Base-by-base conservation (phyloP, 2,329 filamentous ascomycete species). In the Cordyceps cicadae region DNA sequence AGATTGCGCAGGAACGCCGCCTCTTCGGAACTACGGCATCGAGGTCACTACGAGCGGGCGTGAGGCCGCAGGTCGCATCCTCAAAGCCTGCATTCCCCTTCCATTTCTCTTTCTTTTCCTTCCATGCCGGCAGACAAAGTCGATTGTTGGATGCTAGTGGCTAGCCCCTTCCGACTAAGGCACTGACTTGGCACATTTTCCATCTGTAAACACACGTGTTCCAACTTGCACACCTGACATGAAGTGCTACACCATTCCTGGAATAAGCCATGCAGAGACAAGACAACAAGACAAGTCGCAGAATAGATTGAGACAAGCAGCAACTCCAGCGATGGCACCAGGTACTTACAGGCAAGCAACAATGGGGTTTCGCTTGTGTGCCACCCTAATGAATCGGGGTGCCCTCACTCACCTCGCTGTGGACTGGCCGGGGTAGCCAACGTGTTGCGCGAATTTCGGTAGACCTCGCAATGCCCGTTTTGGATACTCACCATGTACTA, bases 21-120 rank as follows among this genome's bases (percentile, higher is more conserved):
- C 49, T 39, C 4, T n/a, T 59, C 56, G 56, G 56, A 59, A 59
- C 56, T 32, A 15, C 56, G 56, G 56, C 56, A 59, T 53, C 49
- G 56, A 59, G 46, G 39, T 45, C 17, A 34, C 49, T 37, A 43
- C 56, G 9, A 9, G 39, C 15, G 15, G 37, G 37, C 48, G 52
- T 45, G 56, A 5, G n/a, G 32, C 37, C 26, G 48, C 49, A 51
- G 21, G 17, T 12, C 46, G 19, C 32, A 49, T 4, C 24, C 29
- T n/a, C n/a, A n/a, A n/a, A n/a, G n/a, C n/a, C n/a, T n/a, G n/a
- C n/a, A n/a, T n/a, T n/a, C n/a, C n/a, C 12, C 46, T 51, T 41
- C 34, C 7, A 41, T 43, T 51, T 19, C 19, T 43, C 34, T 45
- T 43, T 48, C 24, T 41, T 50, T 49, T 41, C 24, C 8, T 29